Evolutionary conservation across 176 grass and related monocot species (phyloP).

Genomic region (Areca catechu): DNA sequence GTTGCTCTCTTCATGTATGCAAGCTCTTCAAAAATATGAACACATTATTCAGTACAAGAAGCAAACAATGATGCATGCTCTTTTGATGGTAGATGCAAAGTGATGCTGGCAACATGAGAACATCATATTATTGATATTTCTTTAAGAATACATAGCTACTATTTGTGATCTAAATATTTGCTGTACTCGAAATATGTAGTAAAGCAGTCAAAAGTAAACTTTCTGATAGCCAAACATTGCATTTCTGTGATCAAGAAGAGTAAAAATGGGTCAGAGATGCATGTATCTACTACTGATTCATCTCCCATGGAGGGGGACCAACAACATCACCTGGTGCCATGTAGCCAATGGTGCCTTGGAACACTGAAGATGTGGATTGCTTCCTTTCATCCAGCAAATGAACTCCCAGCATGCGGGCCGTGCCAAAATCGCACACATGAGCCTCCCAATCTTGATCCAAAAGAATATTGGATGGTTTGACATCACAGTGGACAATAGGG

Average conservation of each 20-base stretch:
- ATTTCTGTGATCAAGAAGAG: too few relatives aligned
- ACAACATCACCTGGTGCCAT: slow-evolving; percentile 69
- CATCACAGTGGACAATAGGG: slow-evolving; percentile 80
- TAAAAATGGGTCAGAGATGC: too few relatives aligned
- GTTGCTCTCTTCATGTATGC: slow-evolving; percentile 65
- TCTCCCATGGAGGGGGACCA: neutral
- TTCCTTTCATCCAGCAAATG: slow-evolving; percentile 29
- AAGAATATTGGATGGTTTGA: slow-evolving; percentile 88
- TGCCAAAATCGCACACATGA: slow-evolving; percentile 73
- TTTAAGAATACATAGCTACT: too few relatives aligned
- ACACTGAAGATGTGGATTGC: slow-evolving; percentile 56
- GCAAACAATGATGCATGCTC: too few relatives aligned
- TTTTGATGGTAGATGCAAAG: too few relatives aligned
- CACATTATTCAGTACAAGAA: neutral
- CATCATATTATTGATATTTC: too few relatives aligned
- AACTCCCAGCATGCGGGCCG: slow-evolving; percentile 61
- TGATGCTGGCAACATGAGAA: too few relatives aligned
- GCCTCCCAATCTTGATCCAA: slow-evolving; percentile 62
- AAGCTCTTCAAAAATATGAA: slow-evolving; percentile 39
- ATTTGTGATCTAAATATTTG: too few relatives aligned
- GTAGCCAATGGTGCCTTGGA: slow-evolving; percentile 82
- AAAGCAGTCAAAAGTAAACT: too few relatives aligned
- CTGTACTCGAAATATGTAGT: too few relatives aligned
- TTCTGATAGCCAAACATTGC: too few relatives aligned
- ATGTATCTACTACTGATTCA: neutral